Evolutionary conservation across 129 eudicot genomes (phyloP).

Genomic region (Oenanthe sinensis): DNA sequence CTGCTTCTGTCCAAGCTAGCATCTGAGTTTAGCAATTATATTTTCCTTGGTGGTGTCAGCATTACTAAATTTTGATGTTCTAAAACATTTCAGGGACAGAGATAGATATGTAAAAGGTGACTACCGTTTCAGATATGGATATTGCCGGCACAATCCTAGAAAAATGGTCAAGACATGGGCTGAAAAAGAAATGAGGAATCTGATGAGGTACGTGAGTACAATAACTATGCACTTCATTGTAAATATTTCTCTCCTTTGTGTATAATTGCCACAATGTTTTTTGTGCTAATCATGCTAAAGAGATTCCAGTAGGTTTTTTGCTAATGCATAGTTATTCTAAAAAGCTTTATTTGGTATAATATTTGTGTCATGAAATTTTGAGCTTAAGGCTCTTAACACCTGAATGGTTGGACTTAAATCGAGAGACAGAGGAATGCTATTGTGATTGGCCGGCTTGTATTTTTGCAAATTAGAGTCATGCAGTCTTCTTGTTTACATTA

Average conservation of each 20-base stretch:
- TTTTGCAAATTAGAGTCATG: background rate
- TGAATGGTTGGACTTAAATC: background rate
- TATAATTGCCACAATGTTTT: background rate
- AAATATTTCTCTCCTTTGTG: background rate
- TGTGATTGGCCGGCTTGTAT: background rate
- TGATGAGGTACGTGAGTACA: constrained; percentile 54
- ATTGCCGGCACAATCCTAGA: constrained; percentile 94
- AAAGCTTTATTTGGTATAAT: background rate
- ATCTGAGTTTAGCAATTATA: background rate
- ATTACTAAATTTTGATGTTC: constrained; percentile 6
- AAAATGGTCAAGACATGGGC: constrained; percentile 99
- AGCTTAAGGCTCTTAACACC: background rate
- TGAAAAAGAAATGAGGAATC: constrained; percentile 96
- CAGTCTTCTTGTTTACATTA: background rate
- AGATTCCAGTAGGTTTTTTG: background rate
- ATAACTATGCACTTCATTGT: background rate
- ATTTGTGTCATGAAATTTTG: background rate
- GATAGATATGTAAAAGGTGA: constrained; percentile 96
- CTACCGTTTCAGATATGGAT: constrained; percentile 86
- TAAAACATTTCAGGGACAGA: constrained; percentile 58
- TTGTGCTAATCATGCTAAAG: background rate
- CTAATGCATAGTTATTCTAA: background rate
- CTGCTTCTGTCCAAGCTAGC: background rate
- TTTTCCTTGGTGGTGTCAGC: background rate
- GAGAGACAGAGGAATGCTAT: background rate